Evolutionary conservation across 768 basidiomycete genomes (phyloP), one percentile per base, ranked within the genome.

Genomic region (Tephrocybe sp.): DNA sequence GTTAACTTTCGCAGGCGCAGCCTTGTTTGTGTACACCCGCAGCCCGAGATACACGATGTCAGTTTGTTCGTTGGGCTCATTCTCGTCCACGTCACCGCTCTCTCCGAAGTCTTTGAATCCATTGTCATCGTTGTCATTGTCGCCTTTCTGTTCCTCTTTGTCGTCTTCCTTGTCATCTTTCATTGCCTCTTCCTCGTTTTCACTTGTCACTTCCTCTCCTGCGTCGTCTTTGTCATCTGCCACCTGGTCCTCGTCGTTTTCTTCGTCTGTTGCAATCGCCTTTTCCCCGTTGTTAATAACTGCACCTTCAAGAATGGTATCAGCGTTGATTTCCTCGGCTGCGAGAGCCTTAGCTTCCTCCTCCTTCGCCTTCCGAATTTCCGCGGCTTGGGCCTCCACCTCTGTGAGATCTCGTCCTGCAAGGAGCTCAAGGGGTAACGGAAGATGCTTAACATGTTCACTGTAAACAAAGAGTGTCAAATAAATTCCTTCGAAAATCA

Each of bases 1-100:
- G n/a, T 46, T 58, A 2, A 73, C 57, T 11, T 59, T 59, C 11
- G 62, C 69, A 12, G 47, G 47, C 33, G 55, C 21, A 61, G 52
- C 58, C 45, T 56, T 62, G n/a, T 68, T 61, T n/a, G 71, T 72
- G 45, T 74, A 74, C 3, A 74, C 72, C 23, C 68, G 61, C 42
- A 73, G 49, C 2, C 72, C 71, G 8, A 73, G 52, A 39, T 67
- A 63, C 2, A 69, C 31, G 27, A 63, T 55, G 34, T 57, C 27
- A 5, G 27, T 29, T 29, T 29, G 45, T 11, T 54, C 54, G 3
- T 61, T 58, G 34, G 21, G 34, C 4, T 40, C 38, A 30, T 11
- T 13, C 24, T 33, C 41, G 16, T 47, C 45, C n/a, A n/a, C n/a
- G n/a, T n/a, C n/a, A n/a, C n/a, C n/a, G n/a, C n/a, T n/a, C n/a